Base-by-base conservation (phyloP, 1,284 basidiomycete genomes). In the Trichosporon asahii region DNA sequence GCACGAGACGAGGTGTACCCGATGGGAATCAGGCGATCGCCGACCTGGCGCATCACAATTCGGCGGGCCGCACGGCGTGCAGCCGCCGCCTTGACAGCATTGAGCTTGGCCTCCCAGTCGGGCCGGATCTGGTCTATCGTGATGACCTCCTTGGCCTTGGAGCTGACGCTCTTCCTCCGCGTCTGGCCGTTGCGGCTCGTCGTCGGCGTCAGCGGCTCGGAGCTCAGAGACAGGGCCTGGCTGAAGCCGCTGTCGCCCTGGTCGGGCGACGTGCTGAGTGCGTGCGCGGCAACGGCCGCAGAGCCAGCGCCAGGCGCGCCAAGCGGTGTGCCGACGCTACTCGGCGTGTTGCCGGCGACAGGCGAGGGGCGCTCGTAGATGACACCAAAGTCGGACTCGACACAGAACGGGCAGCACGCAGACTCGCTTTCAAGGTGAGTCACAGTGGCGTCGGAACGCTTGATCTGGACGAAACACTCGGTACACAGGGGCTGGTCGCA, bases 381-480 rank as follows among this genome's bases (percentile, higher is more conserved):
- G 64, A 98, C 87, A 40, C 96, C 96, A 84, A 99, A 99, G 82
- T 98, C 94, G 61, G 94, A 90, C 83, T 97, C 94, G 60, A 98
- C 93, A 79, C 96, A 99, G 82, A 94, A 99, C 2, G 96, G 96
- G 82, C 96, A 99, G 6, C 93, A 91, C 3, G 95, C 94, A 0
- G 95, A 92, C 78, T 98, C 96, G 15, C 93, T 94, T 73, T 85
- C 92, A 65, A 96, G 86, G 83, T 97, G 94, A 0, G 94, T 96
- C 3, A 93, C 87, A 0, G 93, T 95, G 4, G 96, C 94, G 77
- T 99, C 97, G 65, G 88, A 89, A 67, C 96, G 91, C 85, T 98
- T 98, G 85, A 99, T 98, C 85, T 98, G 95, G 18, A 98, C 95
- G 80, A 99, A 99, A 82, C 96, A 99, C 84, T 99, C 96, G 37